These are phyloP conservation scores for Annulohypoxylon stygium DNA, from an alignment of 495 filamentous ascomycete genomes.

Conservation along the genomic window DNA sequence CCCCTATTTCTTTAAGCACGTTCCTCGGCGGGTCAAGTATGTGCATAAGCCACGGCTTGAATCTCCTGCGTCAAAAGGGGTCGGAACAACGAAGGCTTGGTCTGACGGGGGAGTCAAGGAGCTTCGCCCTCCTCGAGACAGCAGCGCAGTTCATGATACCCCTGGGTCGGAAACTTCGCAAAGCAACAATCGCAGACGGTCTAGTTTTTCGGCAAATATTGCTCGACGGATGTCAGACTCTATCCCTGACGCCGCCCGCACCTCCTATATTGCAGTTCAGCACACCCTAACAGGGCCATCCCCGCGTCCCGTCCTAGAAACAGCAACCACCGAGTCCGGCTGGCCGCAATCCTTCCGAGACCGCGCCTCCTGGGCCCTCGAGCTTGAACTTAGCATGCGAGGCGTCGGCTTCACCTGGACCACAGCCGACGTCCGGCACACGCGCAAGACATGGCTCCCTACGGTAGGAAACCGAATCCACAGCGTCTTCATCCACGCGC, in stretches of 20 bases:
- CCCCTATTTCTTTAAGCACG: slow-evolving; percentile 37
- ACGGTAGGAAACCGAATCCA: slow-evolving; percentile 30
- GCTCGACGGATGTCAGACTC: slow-evolving; percentile 29
- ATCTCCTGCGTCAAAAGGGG: not conserved
- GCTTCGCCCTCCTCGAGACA: slow-evolving; percentile 5
- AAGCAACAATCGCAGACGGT: not conserved
- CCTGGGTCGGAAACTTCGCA: not conserved
- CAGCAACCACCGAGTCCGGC: slow-evolving; percentile 30
- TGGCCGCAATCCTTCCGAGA: slow-evolving; percentile 33
- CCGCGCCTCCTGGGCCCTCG: slow-evolving; percentile 40
- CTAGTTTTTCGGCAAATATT: slow-evolving; percentile 18
- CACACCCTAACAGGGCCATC: slow-evolving; percentile 24
- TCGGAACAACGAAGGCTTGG: slow-evolving; percentile 13
- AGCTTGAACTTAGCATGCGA: slow-evolving; percentile 43
- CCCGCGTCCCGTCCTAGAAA: slow-evolving; percentile 33
- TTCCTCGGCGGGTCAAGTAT: slow-evolving; percentile 37
- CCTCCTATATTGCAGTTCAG: slow-evolving; percentile 21
- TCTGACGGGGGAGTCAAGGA: slow-evolving; percentile 33
- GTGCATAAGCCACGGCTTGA: slow-evolving; percentile 30
- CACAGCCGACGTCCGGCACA: slow-evolving; percentile 42
- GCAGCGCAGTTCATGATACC: not conserved
- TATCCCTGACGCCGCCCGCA: slow-evolving; percentile 25
- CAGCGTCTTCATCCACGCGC: slow-evolving; percentile 26
- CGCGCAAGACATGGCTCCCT: slow-evolving; percentile 36
- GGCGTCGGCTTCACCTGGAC: slow-evolving; percentile 42